phyloP scores from a whole-genome alignment of 192 early-diverging fungal species.

The Rhizophagus prolifer region DNA sequence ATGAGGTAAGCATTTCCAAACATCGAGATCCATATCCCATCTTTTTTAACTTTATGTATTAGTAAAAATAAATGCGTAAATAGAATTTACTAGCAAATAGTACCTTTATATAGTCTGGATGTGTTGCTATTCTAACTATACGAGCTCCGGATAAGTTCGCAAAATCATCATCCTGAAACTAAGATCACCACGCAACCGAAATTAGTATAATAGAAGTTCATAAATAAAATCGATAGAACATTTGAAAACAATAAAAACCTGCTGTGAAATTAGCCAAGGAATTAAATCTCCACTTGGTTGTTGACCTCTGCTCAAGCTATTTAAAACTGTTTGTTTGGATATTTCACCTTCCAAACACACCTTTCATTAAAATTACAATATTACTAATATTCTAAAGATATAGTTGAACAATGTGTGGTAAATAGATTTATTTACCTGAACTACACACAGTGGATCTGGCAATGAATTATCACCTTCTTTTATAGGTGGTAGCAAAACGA shows the following conservation, averaged over 20 bases:
- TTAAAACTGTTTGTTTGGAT: constrained; percentile 80
- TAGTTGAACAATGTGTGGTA: background rate
- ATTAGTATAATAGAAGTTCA: background rate
- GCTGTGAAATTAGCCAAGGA: constrained; percentile 94
- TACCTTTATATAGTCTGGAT: constrained; percentile 86
- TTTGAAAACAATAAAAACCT: constrained; percentile 41
- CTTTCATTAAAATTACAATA: constrained; percentile 40
- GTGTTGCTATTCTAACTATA: constrained; percentile 96
- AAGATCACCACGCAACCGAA: background rate
- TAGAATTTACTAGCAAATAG: background rate
- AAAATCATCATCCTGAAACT: constrained; percentile 97
- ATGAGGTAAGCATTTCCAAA: constrained; percentile 79
- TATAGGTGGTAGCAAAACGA: constrained; percentile 92
- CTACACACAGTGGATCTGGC: constrained; percentile 93
- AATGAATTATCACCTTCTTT: constrained; percentile 65
- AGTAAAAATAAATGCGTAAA: background rate
- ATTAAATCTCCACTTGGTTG: constrained; percentile 93
- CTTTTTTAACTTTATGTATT: background rate
- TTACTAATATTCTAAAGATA: background rate
- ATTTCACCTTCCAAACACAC: constrained; percentile 95
- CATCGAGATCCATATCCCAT: constrained; percentile 98
- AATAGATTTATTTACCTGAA: constrained; percentile 41
- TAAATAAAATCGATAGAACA: background rate
- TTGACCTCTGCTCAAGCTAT: constrained; percentile 80
- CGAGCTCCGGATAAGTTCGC: constrained; percentile 91